Percentiles rank a stretch among this genome's conserved stretches.
These are phyloP conservation scores for Penicillium sp. DNA, from an alignment of 2,329 filamentous ascomycete genomes.

Conservation along the genomic window DNA sequence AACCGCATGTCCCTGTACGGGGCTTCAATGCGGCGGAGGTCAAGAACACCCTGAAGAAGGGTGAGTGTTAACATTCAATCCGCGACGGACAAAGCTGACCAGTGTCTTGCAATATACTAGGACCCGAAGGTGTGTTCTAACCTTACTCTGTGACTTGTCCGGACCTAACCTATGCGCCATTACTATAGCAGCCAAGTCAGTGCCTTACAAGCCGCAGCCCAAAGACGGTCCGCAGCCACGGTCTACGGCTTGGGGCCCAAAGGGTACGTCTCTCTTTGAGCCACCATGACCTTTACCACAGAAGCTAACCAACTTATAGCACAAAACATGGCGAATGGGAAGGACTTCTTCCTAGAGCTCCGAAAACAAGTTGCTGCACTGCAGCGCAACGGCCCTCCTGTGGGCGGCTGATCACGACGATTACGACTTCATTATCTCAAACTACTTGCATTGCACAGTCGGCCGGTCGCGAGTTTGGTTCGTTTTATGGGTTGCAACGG, in stretches of 20 bases:
- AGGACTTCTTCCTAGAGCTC: conserved; percentile 50
- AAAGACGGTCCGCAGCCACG: conserved; percentile 38
- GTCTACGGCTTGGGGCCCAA: conserved; percentile 43
- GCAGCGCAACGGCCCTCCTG: conserved; percentile 35
- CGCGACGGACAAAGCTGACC: conserved; percentile 6
- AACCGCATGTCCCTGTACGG: conserved; percentile 43
- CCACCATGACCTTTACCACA: conserved; percentile 11
- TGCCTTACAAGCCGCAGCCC: conserved; percentile 38
- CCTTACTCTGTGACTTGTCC: background rate
- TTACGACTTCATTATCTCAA: conserved; percentile 14
- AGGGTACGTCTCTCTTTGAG: conserved; percentile 33
- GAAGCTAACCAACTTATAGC: conserved; percentile 29
- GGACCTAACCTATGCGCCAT: conserved; percentile 10
- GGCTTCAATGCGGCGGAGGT: conserved; percentile 45
- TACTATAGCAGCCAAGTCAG: conserved; percentile 32
- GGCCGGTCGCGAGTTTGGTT: conserved; percentile 17
- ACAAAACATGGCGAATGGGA: conserved; percentile 48
- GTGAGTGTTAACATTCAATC: conserved; percentile 23
- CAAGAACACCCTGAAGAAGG: conserved; percentile 41
- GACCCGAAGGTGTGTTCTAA: conserved; percentile 29
- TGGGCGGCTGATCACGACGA: conserved; percentile 33
- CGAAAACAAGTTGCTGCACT: conserved; percentile 46
- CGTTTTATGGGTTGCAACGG: conserved; percentile 25
- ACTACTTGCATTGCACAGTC: conserved; percentile 20
- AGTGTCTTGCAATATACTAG: conserved; percentile 17